Evolutionary conservation across 306 rosid species (phyloP), one percentile per base, ranked within the genome.

Genomic region (Dicorynia guianensis): DNA sequence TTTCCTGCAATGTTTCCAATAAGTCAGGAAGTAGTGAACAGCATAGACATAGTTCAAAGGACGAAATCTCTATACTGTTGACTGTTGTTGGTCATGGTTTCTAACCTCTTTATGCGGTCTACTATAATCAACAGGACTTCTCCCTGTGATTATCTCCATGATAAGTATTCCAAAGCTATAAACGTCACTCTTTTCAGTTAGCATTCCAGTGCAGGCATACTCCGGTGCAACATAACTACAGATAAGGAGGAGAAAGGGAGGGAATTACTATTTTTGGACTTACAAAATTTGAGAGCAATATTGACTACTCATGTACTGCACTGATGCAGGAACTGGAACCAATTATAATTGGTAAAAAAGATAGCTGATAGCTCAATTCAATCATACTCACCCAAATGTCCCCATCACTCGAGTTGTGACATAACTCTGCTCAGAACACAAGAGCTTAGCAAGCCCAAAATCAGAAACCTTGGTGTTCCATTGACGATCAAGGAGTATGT

Each of bases 331-430:
- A 50, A 65, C 34, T 5, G 68, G 15, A 66, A 60, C 36, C 43
- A 71, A 59, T 20, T 52, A 57, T 14, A 65, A 19, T 33, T 34
- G 18, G 46, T 18, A 74, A 36, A 12, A 74, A 4, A 60, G 2
- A 62, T 11, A 18, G 14, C 77, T 53, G 71, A 61, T 54, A 42
- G 47, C 46, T 6, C 39, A 40, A 63, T 43, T 42, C 61, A 65
- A 55, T 73, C 67, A 76, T 63, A 89, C 98, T 88, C 77, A 92
- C 99, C 99, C 99, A 83, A 92, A 92, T 57, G 99, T 96, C 39
- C 99, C 99, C 99, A 96, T 96, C 66, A 96, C 99, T 15, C 99
- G 92, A 63, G 99, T 96, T 6, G 99, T 92, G 86, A 96, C 98
- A 66, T 89, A 92, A 71, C 99, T 96, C 12, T 76, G 89, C 52